Conservation (phyloP, 225 moss, liverwort and hornwort genomes). For the Physcomitrium patens region DNA sequence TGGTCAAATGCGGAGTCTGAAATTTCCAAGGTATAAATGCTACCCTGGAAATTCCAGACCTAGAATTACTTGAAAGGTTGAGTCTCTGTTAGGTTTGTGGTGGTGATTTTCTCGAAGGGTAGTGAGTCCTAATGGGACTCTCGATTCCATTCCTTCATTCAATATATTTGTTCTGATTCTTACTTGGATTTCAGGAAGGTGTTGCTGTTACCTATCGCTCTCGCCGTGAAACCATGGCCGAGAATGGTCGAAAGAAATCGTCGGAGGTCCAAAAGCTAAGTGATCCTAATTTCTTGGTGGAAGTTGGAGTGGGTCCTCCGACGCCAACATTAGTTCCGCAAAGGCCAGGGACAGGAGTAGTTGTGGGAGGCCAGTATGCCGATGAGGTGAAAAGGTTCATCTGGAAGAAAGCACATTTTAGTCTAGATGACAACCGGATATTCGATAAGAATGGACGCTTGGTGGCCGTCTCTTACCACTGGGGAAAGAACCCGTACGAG, state of each 20-base stretch:
- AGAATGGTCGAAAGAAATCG: background rate
- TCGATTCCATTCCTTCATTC: too few species aligned
- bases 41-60: too few species aligned
- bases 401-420: slow-evolving; percentile 60
- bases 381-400: slow-evolving; percentile 35
- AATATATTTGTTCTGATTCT: too few species aligned
- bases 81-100: too few species aligned
- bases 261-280: slow-evolving; percentile 55
- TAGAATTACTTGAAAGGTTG: too few species aligned
- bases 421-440: slow-evolving; percentile 54
- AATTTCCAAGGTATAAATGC: too few species aligned
- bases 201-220: too few species aligned
- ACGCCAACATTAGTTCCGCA: slow-evolving; percentile 51
- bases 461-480: slow-evolving; percentile 47
- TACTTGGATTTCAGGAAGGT: too few species aligned
- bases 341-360: slow-evolving; percentile 46
- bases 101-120: too few species aligned
- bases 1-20: too few species aligned
- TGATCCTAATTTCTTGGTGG: slow-evolving; percentile 60
- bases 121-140: too few species aligned
- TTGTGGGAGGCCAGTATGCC: slow-evolving; percentile 37
- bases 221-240: too few species aligned
- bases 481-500: slow-evolving; percentile 55
- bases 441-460: slow-evolving; percentile 49
- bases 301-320: slow-evolving; percentile 54